Conservation (phyloP, 306 rosid species). For the Cucurbita moschata region DNA sequence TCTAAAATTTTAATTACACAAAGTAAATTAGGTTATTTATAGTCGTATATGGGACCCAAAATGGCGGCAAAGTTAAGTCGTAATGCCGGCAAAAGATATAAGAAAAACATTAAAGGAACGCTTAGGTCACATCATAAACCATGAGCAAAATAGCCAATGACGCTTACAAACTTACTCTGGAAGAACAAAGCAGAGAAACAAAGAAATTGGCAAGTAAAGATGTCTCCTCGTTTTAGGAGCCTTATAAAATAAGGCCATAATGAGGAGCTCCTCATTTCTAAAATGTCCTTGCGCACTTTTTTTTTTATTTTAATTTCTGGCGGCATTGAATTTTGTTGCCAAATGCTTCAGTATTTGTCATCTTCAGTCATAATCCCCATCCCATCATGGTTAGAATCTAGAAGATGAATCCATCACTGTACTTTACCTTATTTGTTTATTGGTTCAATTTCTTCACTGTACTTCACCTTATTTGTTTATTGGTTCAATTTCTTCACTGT, state of each 20-base stretch:
- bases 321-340: neutral
- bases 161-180: too few relatives aligned
- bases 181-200: too few relatives aligned
- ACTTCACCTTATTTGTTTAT: too few relatives aligned
- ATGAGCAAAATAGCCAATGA: too few relatives aligned
- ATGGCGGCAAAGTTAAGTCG: too few relatives aligned
- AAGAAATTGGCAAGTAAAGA: neutral
- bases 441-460: neutral
- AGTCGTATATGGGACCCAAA: neutral
- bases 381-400: neutral
- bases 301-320: neutral
- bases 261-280: too few relatives aligned
- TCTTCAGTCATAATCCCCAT: neutral
- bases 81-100: too few relatives aligned
- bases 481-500: neutral
- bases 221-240: too few relatives aligned
- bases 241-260: too few relatives aligned
- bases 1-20: neutral
- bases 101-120: too few relatives aligned
- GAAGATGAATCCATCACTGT: neutral
- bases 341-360: neutral
- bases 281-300: too few relatives aligned
- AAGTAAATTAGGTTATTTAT: neutral
- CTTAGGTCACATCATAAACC: too few relatives aligned
- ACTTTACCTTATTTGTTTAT: neutral